phyloP scores from a whole-genome alignment of 805 yeast genomes.

The Spathaspora gorwiae region DNA sequence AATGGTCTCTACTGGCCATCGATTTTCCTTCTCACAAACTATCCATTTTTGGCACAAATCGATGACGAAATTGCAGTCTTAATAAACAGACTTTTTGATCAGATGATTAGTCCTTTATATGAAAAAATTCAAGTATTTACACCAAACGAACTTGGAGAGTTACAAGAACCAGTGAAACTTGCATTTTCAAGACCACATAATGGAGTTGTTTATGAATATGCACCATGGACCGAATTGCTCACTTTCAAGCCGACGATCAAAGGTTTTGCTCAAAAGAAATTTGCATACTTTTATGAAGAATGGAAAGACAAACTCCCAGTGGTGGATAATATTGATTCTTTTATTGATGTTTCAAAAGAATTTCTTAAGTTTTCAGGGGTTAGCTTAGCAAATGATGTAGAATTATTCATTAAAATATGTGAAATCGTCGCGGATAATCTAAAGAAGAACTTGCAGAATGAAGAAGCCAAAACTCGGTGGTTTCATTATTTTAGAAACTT shows the following conservation, averaged over 20 bases:
- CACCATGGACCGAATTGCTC: slow-evolving; percentile 13
- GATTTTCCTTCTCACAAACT: slow-evolving; percentile 50
- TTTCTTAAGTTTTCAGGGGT: slow-evolving; percentile 54
- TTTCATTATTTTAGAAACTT: slow-evolving; percentile 58
- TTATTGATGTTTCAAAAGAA: slow-evolving; percentile 45
- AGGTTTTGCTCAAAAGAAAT: slow-evolving; percentile 19
- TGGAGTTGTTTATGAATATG: slow-evolving; percentile 24
- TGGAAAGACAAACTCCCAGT: slow-evolving; percentile 45
- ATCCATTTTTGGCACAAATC: slow-evolving; percentile 56
- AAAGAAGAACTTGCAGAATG: slow-evolving; percentile 10
- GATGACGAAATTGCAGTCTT: slow-evolving; percentile 46
- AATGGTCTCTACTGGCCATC: slow-evolving; percentile 64
- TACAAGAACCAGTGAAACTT: slow-evolving; percentile 19
- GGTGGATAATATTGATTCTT: slow-evolving; percentile 35
- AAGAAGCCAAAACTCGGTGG: slow-evolving; percentile 34
- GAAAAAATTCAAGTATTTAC: slow-evolving; percentile 16
- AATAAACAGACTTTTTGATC: slow-evolving; percentile 47
- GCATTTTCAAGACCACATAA: slow-evolving; percentile 24
- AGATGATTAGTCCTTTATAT: slow-evolving; percentile 48
- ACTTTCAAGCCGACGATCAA: slow-evolving; percentile 29
- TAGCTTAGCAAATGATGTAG: slow-evolving; percentile 44
- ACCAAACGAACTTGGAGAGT: slow-evolving; percentile 12
- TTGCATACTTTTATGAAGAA: slow-evolving; percentile 40
- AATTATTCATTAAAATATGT: slow-evolving; percentile 53
- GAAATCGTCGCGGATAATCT: slow-evolving; percentile 50